Evolutionary conservation across 169 alveolate species (phyloP), one percentile per base, ranked within the genome.

Genomic region (Eimeria sp.): DNA sequence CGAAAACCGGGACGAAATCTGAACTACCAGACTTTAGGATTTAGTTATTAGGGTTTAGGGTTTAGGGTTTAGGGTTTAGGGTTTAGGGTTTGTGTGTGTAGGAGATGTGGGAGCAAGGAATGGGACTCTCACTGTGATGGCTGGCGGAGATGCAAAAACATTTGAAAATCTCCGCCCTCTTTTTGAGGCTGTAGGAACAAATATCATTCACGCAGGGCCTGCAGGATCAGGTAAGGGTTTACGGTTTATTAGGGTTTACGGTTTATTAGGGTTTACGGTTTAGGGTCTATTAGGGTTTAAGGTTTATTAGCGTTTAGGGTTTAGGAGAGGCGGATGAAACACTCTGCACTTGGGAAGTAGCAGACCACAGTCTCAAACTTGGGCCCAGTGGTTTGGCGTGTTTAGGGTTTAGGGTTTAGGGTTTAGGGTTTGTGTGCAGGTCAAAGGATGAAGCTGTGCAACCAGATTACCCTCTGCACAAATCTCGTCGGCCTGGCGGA

Each of bases 401-500:
- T 54, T 54, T 54, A 54, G 61, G 61, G 61, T 54, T 54, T 54
- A 3, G 61, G 1, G 61, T 54, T 54, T 54, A 54, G 61, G 61
- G 61, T 54, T 54, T 54, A 14, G 40, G 40, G 40, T 34, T 0
- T 54, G 16, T 54, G 61, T 54, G 61, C 61, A 54, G 61, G 61
- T 4, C 61, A 54, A 4, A 7, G 61, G 61, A 54, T 54, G 61
- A 98, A 98, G 92, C 84, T 97, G 94, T 95, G 97, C 16, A 98
- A 98, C 92, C 96, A 98, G 91, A 98, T 98, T 18, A 95, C 97
- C 73, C 82, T 98, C 20, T 98, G 99, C 49, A 96, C 98, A 3
- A 97, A 94, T 78, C 96, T 98, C 98, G 96, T 98, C 25, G 99
- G 98, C 6, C 95, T 97, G 63, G 97, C 97, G 22, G 99, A 98